These are phyloP conservation scores for Elsinoe necatrix DNA, from an alignment of 2,329 filamentous ascomycete genomes.

Conservation along the genomic window DNA sequence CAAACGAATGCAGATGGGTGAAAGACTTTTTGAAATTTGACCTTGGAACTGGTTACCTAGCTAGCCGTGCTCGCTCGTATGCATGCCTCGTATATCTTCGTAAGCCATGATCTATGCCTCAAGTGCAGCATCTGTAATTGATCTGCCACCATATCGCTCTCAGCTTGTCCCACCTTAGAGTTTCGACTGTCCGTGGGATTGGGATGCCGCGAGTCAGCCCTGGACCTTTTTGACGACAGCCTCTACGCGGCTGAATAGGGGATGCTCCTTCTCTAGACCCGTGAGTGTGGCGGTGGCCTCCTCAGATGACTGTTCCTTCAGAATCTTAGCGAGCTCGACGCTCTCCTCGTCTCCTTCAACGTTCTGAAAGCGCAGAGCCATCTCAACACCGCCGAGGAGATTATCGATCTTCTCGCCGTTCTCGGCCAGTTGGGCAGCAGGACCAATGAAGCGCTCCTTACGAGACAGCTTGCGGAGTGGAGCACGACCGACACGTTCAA, in stretches of 20 bases:
- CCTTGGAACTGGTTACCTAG: constrained; percentile 5
- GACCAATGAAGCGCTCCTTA: constrained; percentile 93
- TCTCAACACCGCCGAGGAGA: constrained; percentile 76
- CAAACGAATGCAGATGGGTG: not conserved
- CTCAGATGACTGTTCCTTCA: constrained; percentile 63
- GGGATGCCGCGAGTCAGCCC: constrained; percentile 18
- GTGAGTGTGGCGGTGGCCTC: constrained; percentile 74
- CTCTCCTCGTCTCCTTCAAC: constrained; percentile 89
- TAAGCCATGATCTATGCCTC: constrained; percentile 7
- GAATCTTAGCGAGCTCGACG: constrained; percentile 72
- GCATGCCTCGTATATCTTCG: constrained; percentile 11
- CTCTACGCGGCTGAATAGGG: constrained; percentile 67
- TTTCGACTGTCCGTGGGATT: not conserved
- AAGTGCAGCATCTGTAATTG: not conserved
- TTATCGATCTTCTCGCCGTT: constrained; percentile 61
- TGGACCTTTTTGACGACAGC: constrained; percentile 79
- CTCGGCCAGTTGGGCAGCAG: constrained; percentile 82
- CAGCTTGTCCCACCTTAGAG: not conserved
- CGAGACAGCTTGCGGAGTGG: constrained; percentile 88
- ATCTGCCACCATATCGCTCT: not conserved
- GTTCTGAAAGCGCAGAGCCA: constrained; percentile 92
- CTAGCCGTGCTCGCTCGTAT: not conserved
- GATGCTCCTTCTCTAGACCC: constrained; percentile 66
- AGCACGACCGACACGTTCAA: constrained; percentile 90
- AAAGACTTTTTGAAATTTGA: not conserved